A percentile compares a stretch with the other conserved stretches of the same genome.
These are phyloP conservation scores for Sarcodon aspratus DNA, from an alignment of 768 basidiomycete genomes.

Conservation along the genomic window DNA sequence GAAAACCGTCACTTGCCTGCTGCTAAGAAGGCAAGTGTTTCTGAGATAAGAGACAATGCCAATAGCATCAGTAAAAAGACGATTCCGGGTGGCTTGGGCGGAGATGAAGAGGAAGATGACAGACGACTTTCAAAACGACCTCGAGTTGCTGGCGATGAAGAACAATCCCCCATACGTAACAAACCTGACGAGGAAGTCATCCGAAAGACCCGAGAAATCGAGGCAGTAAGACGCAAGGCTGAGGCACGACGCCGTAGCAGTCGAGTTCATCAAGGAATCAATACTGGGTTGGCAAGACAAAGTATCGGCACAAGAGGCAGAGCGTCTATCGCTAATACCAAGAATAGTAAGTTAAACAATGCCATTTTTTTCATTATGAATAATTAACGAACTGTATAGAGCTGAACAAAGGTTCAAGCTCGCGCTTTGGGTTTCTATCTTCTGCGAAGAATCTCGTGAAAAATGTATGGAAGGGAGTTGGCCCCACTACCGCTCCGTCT, in stretches of 20 bases:
- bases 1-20: constrained; percentile 10
- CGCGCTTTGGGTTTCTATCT: constrained; percentile 61
- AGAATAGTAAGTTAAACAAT: neutral
- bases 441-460: constrained; percentile 59
- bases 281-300: constrained; percentile 15
- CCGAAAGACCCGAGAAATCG: constrained; percentile 33
- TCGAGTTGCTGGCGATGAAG: constrained; percentile 23
- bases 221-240: constrained; percentile 51
- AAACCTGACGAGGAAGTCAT: constrained; percentile 14
- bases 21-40: constrained; percentile 16
- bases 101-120: constrained; percentile 27
- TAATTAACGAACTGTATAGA: constrained; percentile 10
- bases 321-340: constrained; percentile 1
- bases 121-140: constrained; percentile 34
- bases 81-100: constrained; percentile 49
- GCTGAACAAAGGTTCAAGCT: constrained; percentile 29
- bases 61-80: constrained; percentile 30
- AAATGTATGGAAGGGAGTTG: constrained; percentile 56
- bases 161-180: neutral
- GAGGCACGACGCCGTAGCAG: constrained; percentile 63
- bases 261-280: constrained; percentile 17
- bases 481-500: constrained; percentile 15
- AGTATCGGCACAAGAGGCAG: constrained; percentile 22
- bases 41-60: constrained; percentile 36
- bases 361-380: neutral